phyloP scores from a whole-genome alignment of 805 yeast species.

The Wickerhamomyces sydowiorum region DNA sequence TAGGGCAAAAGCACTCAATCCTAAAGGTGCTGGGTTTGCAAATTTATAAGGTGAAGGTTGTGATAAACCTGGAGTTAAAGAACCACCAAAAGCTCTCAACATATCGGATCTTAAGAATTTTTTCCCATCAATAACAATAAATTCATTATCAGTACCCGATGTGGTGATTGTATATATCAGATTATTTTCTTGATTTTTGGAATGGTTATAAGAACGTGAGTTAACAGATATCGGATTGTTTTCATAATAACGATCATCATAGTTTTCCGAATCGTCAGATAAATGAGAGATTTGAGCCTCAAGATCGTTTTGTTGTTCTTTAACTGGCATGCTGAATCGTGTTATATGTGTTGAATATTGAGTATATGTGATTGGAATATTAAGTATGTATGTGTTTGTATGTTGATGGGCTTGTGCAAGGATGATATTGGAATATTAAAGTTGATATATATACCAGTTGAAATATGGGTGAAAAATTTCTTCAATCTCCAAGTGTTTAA shows the following conservation, averaged over 20 bases:
- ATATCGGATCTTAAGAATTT: conserved; percentile 39
- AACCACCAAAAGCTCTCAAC: conserved; percentile 64
- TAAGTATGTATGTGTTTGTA: neutral
- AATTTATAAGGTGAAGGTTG: conserved; percentile 42
- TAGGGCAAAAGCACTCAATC: conserved; percentile 55
- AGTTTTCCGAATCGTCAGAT: conserved; percentile 8
- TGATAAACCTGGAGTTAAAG: conserved; percentile 53
- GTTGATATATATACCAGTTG: neutral
- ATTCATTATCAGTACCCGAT: conserved; percentile 20
- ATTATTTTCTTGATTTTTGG: neutral
- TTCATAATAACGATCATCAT: conserved; percentile 3
- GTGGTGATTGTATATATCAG: conserved; percentile 17
- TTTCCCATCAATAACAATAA: conserved; percentile 19
- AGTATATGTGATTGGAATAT: neutral
- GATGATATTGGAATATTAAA: neutral
- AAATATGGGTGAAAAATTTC: neutral
- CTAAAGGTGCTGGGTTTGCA: conserved; percentile 65
- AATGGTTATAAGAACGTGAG: neutral
- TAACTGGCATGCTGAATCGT: neutral
- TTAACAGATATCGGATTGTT: conserved; percentile 1
- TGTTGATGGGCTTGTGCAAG: neutral
- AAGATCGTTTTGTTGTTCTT: conserved; percentile 3
- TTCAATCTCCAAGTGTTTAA: no score
- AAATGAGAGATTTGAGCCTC: conserved; percentile 13
- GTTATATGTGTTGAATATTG: neutral